Conservation (phyloP, 164 flowering plant species). For the Chloranthus sessilifolius region DNA sequence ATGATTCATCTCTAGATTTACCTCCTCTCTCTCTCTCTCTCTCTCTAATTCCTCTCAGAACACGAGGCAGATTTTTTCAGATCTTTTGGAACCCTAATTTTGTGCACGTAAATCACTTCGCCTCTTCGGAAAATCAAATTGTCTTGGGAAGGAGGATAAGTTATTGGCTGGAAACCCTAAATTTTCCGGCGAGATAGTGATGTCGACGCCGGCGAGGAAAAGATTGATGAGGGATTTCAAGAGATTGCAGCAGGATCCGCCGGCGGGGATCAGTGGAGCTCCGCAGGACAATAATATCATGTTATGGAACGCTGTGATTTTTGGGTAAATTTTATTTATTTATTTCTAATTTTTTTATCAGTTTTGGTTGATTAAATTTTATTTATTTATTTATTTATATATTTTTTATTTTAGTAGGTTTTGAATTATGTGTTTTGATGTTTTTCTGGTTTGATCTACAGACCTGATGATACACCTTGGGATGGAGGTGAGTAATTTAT, state of each 20-base stretch:
- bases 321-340: conserved; percentile 39
- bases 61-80: no score
- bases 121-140: neutral
- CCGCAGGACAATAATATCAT: conserved; percentile 74
- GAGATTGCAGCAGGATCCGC: conserved; percentile 79
- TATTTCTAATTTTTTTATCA: neutral
- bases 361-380: neutral
- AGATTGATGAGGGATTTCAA: conserved; percentile 79
- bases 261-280: conserved; percentile 73
- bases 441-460: conserved; percentile 31
- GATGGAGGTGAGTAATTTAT: conserved; percentile 53
- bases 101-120: no score
- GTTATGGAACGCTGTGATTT: conserved; percentile 84
- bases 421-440: neutral
- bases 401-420: conserved; percentile 5
- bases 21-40: no score
- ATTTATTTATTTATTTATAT: neutral
- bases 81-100: conserved; percentile 9
- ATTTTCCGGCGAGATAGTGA: conserved; percentile 17
- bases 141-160: neutral
- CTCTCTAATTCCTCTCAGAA: no score
- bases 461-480: conserved; percentile 85
- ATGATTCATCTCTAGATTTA: no score
- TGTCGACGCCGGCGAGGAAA: conserved; percentile 77
- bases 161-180: no score